Conservation (phyloP, 257 asterid species). For the Capsicum pubescens region DNA sequence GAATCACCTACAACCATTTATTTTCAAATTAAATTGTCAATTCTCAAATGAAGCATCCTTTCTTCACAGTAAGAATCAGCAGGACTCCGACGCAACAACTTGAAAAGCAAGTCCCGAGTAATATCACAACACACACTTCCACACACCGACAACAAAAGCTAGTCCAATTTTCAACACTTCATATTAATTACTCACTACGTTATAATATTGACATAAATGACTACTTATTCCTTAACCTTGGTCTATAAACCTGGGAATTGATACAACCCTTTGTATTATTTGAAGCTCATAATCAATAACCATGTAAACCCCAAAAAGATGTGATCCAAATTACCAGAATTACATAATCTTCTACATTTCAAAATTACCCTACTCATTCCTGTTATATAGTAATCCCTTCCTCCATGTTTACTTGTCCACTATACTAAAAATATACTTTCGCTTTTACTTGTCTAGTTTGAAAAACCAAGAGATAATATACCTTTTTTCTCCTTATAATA, state of each 20-base stretch:
- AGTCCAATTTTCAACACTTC: not conserved
- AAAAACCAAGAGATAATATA: not conserved
- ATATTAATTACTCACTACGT: not conserved
- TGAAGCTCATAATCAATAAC: not conserved
- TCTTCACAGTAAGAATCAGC: not conserved
- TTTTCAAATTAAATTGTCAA: not conserved
- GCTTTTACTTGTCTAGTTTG: not conserved
- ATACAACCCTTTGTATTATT: not conserved
- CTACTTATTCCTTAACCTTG: not conserved
- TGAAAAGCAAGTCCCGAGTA: not conserved
- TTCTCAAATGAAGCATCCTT: not conserved
- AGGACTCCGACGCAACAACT: not conserved
- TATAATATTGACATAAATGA: not conserved
- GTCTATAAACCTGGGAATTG: not conserved
- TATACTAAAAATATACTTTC: not conserved
- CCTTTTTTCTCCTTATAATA: no score
- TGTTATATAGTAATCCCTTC: not conserved
- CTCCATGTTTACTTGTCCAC: not conserved
- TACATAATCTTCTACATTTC: not conserved
- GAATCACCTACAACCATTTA: slow-evolving; percentile 64
- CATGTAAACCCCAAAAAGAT: not conserved
- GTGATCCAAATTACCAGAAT: not conserved
- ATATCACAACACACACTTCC: not conserved
- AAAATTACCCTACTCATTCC: not conserved
- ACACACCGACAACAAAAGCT: not conserved